A percentile compares a stretch with the other conserved stretches of the same genome.
Conservation (phyloP, 441 rosid genomes). For the Brassica hybrid region DNA sequence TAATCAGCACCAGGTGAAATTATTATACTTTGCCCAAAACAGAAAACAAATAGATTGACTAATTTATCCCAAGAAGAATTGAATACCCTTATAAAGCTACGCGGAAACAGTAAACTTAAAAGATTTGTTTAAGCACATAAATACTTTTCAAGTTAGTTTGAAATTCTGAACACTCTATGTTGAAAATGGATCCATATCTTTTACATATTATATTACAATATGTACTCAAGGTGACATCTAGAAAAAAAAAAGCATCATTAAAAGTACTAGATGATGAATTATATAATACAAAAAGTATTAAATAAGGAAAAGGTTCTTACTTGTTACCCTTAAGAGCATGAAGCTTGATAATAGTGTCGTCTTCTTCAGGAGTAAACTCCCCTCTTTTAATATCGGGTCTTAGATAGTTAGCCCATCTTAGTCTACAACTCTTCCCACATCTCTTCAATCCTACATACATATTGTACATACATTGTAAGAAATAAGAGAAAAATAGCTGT, state of each 20-base stretch:
- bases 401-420: no score
- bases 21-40: neutral
- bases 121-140: neutral
- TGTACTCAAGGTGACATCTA: neutral
- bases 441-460: slow-evolving; percentile 49
- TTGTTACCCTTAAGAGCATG: no score
- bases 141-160: neutral
- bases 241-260: neutral
- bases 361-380: no score
- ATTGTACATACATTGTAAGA: slow-evolving; percentile 1
- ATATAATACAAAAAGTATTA: neutral
- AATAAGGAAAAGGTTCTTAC: no score
- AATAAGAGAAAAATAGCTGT: neutral
- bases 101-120: neutral
- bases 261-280: neutral
- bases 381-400: no score
- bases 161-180: neutral
- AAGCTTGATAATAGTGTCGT: no score
- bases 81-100: neutral
- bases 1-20: neutral
- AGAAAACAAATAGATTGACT: neutral
- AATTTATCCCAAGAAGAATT: neutral
- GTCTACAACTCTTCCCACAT: no score
- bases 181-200: neutral
- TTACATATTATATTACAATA: neutral